Base-by-base conservation (phyloP, 805 yeast genomes). In the Monosporozyma aerobia region DNA sequence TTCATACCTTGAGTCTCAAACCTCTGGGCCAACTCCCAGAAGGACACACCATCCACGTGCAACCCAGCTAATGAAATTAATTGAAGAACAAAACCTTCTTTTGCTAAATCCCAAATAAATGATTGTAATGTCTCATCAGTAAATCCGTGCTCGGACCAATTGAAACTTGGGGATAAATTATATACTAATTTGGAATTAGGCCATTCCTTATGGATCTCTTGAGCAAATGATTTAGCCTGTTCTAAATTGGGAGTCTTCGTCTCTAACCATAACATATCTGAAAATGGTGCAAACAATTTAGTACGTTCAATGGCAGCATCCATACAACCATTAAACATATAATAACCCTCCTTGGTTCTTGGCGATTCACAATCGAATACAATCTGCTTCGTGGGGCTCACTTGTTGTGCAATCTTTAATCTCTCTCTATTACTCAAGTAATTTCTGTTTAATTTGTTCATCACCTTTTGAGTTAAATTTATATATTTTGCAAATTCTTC, bases 181-280 rank as follows among this genome's bases (percentile, higher is more conserved):
- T 81, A 81, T 6, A 81, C 86, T 23, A 81, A 69, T 71, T 79
- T 77, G 57, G 75, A 76, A 27, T 74, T 70, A 14, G 85, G 85
- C 61, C 67, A 73, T 27, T 70, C 63, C 14, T 64, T 68, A 51
- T 77, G 80, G 53, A 81, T 74, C 48, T 66, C 63, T 13, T 68
- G 60, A 14, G 83, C 80, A 56, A 79, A 74, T 2, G 61, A 64
- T 51, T 65, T 67, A 7, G 84, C 83, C 61, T 78, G 78, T 32
- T 69, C 56, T 48, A 80, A 63, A 57, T 80, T 75, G 19, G 86
- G 86, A 3, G 75, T 73, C 62, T 80, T 79, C 39, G 85, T 81
- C 60, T 82, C 85, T 16, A 81, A 68, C 86, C 86, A 81, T 23
- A 81, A 63, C 62, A 79, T 63, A 53, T 81, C 86, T 11, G 84